Conservation (phyloP, 768 basidiomycete species). For the Mycena vulgaris region DNA sequence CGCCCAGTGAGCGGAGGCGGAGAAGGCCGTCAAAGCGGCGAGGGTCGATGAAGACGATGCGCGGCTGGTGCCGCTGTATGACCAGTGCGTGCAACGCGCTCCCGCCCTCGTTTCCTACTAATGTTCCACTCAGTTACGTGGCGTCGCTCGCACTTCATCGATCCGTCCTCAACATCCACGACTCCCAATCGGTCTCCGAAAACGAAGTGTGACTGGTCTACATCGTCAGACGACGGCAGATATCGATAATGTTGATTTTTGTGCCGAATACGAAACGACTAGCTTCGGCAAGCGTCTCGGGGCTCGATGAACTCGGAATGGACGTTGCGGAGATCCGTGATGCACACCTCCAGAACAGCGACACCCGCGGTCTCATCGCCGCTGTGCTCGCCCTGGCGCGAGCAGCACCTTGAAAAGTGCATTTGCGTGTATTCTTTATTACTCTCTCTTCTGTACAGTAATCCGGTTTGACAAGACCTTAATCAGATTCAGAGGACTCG, state of each 20-base stretch:
- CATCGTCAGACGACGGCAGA: conserved; percentile 55
- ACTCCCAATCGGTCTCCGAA: conserved; percentile 74
- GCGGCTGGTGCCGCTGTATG: conserved; percentile 74
- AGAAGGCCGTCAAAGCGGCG: conserved; percentile 74
- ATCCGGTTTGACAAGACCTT: too few relatives aligned
- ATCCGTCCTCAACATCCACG: conserved; percentile 71
- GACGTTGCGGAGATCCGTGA: conserved; percentile 75
- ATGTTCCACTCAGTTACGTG: conserved; percentile 65
- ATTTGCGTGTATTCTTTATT: neutral
- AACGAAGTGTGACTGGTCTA: conserved; percentile 87
- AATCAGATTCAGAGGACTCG: too few relatives aligned
- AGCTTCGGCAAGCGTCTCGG: conserved; percentile 70
- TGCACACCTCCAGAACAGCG: conserved; percentile 73
- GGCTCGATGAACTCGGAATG: conserved; percentile 65
- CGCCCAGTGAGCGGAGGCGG: conserved; percentile 76
- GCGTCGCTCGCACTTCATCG: conserved; percentile 78
- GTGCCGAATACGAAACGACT: conserved; percentile 78
- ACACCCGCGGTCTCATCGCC: conserved; percentile 76
- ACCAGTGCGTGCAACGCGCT: conserved; percentile 65
- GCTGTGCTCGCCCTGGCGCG: conserved; percentile 69
- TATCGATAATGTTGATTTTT: conserved; percentile 75
- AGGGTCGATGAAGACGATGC: conserved; percentile 76
- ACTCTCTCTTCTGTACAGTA: too few relatives aligned
- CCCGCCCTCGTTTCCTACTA: neutral
- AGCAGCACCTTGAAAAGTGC: conserved; percentile 22